Base-by-base conservation (phyloP, 1,284 basidiomycete species). In the Apiotrichum gamsii region DNA sequence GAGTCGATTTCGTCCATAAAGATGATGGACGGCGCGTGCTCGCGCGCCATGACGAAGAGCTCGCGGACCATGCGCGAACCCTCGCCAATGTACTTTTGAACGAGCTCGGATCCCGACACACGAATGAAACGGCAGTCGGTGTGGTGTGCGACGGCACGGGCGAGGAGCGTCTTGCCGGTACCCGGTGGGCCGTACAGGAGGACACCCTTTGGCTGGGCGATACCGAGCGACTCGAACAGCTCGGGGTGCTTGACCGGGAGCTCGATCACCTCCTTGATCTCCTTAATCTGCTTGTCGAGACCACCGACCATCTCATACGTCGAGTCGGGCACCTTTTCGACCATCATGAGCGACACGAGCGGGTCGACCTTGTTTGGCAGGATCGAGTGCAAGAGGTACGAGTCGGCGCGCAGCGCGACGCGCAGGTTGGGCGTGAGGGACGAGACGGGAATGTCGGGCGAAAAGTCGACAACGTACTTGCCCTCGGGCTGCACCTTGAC, bases 1-100 rank as follows among this genome's bases (percentile, higher is more conserved):
- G 89, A 93, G 75, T 98, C 94, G 60, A 98, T 97, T 73, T 98
- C 94, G 74, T 98, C 94, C 90, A 98, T 97, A 77, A 98, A 97
- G 69, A 98, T 95, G 76, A 98, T 97, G 69, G 85, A 88, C n/a
- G 95, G 94, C 21, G 94, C 94, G 68, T 97, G 93, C 72, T 97
- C 94, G 57, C 93, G 76, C 2, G 95, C 94, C 94, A 97, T 97
- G 56, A 97, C 90, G 77, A 98, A 98, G 46, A 98, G 75, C 75
- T 98, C 94, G 51, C 94, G 81, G 32, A 95, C 91, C 90, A 94
- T 95, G 52, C 94, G 78, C 55, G 85, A 88, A 35, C 94, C 94
- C 75, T 97, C 94, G 50, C 94, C 94, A 61, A 97, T 96, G 69
- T 97, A 97, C 77, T 97, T 98, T 74, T 97, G 94, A 53, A 98